These are phyloP conservation scores for Pythium biforme DNA, from an alignment of 352 stramenopile genomes.

Conservation along the genomic window DNA sequence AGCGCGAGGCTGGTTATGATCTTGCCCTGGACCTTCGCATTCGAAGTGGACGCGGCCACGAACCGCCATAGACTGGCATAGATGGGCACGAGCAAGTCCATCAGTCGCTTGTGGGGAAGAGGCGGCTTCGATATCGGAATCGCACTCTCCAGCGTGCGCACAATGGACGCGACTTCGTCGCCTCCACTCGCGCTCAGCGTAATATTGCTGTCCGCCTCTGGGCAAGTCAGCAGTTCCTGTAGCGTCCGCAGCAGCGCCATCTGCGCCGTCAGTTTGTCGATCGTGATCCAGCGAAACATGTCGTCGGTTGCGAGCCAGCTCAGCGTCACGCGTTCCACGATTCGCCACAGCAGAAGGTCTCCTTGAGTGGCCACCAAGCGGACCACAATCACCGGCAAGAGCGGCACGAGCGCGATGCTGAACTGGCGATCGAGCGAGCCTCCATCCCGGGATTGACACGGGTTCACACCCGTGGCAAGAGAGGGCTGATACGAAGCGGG, in stretches of 20 bases:
- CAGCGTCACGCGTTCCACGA: slow-evolving; percentile 36
- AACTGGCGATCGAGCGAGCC: slow-evolving; percentile 45
- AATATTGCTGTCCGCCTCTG: background rate
- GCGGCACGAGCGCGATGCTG: slow-evolving; percentile 43
- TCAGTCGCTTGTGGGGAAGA: background rate
- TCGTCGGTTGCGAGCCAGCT: slow-evolving; percentile 59
- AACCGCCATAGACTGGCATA: slow-evolving; percentile 17
- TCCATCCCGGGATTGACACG: background rate
- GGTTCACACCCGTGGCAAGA: background rate
- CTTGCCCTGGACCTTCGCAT: background rate
- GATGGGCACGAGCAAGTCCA: background rate
- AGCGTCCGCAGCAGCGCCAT: slow-evolving; percentile 35
- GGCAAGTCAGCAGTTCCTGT: slow-evolving; percentile 20
- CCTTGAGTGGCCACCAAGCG: background rate
- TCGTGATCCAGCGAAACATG: slow-evolving; percentile 71
- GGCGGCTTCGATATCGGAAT: background rate
- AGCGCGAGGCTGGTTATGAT: slow-evolving; percentile 1
- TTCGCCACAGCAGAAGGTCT: slow-evolving; percentile 32
- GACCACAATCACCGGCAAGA: slow-evolving; percentile 36
- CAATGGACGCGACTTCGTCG: background rate
- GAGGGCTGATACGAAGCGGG: background rate
- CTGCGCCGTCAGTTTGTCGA: slow-evolving; percentile 40
- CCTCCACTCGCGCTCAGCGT: background rate
- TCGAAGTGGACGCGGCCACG: background rate
- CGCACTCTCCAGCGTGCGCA: slow-evolving; percentile 1